Evolutionary conservation across 192 early-diverging fungal genomes (phyloP).

Genomic region (Coemansia sp.): DNA sequence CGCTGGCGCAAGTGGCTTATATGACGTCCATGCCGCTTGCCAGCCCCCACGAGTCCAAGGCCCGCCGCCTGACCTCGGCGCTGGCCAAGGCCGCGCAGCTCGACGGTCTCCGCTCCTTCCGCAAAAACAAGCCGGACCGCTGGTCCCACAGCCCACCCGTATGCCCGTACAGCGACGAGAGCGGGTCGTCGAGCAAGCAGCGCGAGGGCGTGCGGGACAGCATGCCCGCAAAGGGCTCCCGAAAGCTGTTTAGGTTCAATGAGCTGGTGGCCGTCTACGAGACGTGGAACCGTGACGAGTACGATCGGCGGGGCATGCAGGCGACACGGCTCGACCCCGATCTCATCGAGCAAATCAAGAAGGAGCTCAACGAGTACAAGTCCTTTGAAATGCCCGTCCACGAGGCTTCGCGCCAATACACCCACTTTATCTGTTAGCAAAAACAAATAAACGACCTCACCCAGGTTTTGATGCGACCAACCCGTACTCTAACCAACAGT

Average conservation of each 20-base stretch:
- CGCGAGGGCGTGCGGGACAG: too few relatives aligned
- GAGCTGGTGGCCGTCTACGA: slow-evolving; percentile 61
- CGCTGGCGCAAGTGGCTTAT: slow-evolving; percentile 25
- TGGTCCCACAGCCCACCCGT: background rate
- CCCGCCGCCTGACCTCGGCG: slow-evolving; percentile 29
- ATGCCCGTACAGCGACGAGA: slow-evolving; percentile 4
- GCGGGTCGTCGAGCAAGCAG: background rate
- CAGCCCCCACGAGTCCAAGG: slow-evolving; percentile 2
- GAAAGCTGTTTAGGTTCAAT: slow-evolving; percentile 43
- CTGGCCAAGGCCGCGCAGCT: slow-evolving; percentile 28
- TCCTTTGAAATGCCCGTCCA: slow-evolving; percentile 88
- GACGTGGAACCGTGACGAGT: slow-evolving; percentile 72
- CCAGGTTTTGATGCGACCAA: background rate
- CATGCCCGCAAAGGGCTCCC: background rate
- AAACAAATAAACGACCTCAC: background rate
- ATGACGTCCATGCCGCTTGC: background rate
- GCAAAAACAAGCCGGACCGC: slow-evolving; percentile 18
- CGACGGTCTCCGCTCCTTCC: slow-evolving; percentile 28
- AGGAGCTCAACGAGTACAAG: slow-evolving; percentile 96
- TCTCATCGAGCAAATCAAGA: slow-evolving; percentile 82
- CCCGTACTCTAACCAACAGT: background rate
- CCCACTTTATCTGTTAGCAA: slow-evolving; percentile 65
- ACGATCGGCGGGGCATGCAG: slow-evolving; percentile 84
- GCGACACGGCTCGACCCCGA: slow-evolving; percentile 78
- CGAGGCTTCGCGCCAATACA: slow-evolving; percentile 67